Evolutionary conservation across 192 early-diverging fungal genomes (phyloP).

Genomic region (Coemansia guatemalensis): DNA sequence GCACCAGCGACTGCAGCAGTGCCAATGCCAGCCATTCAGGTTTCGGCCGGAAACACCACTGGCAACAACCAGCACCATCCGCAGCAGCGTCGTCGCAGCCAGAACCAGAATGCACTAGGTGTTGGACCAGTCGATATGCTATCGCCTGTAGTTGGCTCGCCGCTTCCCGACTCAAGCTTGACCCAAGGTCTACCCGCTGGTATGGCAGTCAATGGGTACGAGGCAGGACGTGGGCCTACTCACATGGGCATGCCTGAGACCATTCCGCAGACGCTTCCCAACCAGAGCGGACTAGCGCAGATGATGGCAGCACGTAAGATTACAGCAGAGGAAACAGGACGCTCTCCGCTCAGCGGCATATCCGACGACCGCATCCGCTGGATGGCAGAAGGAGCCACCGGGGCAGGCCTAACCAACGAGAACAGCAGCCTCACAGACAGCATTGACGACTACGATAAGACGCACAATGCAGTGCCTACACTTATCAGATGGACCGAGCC

Average conservation of each 20-base stretch:
- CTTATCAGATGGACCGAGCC: slow-evolving; percentile 80
- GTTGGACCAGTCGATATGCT: slow-evolving; percentile 51
- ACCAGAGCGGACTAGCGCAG: slow-evolving; percentile 49
- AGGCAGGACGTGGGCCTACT: slow-evolving; percentile 5
- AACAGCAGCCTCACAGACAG: slow-evolving; percentile 11
- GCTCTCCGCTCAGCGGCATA: slow-evolving; percentile 45
- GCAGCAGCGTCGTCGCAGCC: neutral
- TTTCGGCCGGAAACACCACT: slow-evolving; percentile 2
- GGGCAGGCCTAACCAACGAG: neutral
- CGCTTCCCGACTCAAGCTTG: slow-evolving; percentile 37
- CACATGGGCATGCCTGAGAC: slow-evolving; percentile 47
- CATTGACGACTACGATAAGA: slow-evolving; percentile 12
- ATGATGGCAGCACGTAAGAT: slow-evolving; percentile 51
- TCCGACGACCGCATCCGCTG: slow-evolving; percentile 41
- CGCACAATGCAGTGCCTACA: slow-evolving; percentile 66
- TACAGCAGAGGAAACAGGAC: slow-evolving; percentile 30
- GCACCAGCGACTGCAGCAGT: slow-evolving; percentile 22
- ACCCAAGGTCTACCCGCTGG: neutral
- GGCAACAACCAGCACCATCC: slow-evolving; percentile 8
- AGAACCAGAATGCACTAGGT: slow-evolving; percentile 15
- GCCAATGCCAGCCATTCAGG: slow-evolving; percentile 27
- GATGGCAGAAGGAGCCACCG: slow-evolving; percentile 22
- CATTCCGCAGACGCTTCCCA: slow-evolving; percentile 53
- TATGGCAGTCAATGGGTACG: slow-evolving; percentile 8
- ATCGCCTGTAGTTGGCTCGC: slow-evolving; percentile 51